Base-by-base conservation (phyloP, 306 rosid genomes). In the Fragaria iinumae region DNA sequence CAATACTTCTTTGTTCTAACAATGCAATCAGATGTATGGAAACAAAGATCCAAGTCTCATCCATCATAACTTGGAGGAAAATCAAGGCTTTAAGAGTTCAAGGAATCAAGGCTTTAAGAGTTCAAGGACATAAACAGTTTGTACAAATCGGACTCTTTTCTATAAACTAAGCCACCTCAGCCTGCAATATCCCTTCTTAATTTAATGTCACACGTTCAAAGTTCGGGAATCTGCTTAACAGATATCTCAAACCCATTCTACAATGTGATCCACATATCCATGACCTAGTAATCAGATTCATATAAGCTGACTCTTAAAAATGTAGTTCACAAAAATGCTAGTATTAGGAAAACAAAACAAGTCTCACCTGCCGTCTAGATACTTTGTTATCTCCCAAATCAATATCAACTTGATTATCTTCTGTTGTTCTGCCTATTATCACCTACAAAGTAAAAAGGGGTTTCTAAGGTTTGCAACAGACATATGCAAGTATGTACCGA, bases 331-430 rank as follows among this genome's bases (percentile, higher is more conserved):
- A 77, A 65, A 68, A 52, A 43, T 45, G 69, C 71, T 66, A 20
- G 5, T 23, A 80, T 55, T 47, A 81, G 84, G 62, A 81, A 67
- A 36, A 17, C 2, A 55, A 50, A 17, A 73, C 4, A 62, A 68
- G 76, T 52, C 88, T 76, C 74, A 93, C 98, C 87, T 93, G 98
- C 78, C 87, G 89, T 78, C 98, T 87, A 67, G 98, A 93, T 81
- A 91, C 89, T 80, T 87, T 88, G 87, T 80, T 88, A 71, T 91
- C 90, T 67, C 91, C 84, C 84, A 93, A 87, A 88, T 93, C 91
- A 80, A 93, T 89, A 80, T 93, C 97, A 83, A 93, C 98, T 52
- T 70, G 75, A 48, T 80, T 5, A 21, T 86, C 96, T 20, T 81
- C 85, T 18, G 98, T 85, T 80, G 88, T 85, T 87, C 98, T 85